These are phyloP conservation scores for Trichosanthes truncata DNA, from an alignment of 306 rosid species.

Conservation along the genomic window DNA sequence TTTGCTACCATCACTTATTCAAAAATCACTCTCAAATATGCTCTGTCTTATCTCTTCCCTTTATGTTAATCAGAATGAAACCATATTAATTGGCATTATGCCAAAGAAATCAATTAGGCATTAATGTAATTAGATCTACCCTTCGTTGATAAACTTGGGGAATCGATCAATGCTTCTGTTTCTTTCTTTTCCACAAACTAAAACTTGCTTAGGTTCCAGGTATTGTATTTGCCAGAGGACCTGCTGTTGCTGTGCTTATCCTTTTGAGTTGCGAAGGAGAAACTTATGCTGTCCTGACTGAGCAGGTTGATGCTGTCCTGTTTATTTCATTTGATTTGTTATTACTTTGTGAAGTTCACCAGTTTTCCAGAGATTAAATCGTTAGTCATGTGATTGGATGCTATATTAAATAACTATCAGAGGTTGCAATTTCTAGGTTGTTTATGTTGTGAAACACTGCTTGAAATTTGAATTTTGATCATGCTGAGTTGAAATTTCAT, in stretches of 20 bases:
- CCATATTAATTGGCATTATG: neutral
- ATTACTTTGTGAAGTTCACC: neutral
- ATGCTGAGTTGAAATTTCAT: slow-evolving; percentile 13
- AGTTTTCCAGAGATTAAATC: neutral
- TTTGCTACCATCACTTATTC: neutral
- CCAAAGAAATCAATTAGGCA: neutral
- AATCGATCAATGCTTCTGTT: neutral
- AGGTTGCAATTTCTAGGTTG: neutral
- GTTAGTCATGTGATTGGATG: neutral
- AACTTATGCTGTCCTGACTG: slow-evolving; percentile 81
- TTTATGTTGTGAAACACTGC: neutral
- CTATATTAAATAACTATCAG: neutral
- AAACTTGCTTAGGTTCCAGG: slow-evolving; percentile 74
- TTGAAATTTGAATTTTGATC: slow-evolving; percentile 1
- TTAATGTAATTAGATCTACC: neutral
- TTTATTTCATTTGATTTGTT: neutral
- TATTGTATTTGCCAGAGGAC: slow-evolving; percentile 91
- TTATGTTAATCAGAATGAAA: neutral
- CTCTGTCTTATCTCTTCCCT: neutral
- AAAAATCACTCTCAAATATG: neutral
- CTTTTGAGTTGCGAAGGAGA: slow-evolving; percentile 74
- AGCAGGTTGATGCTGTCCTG: slow-evolving; percentile 73
- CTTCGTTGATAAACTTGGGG: neutral
- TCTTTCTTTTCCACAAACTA: slow-evolving; percentile 27
- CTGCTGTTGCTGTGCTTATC: slow-evolving; percentile 76